Percentiles rank a stretch among this genome's conserved stretches.
phyloP scores from a whole-genome alignment of 129 eudicot genomes.

The Pulicaria dysenterica region DNA sequence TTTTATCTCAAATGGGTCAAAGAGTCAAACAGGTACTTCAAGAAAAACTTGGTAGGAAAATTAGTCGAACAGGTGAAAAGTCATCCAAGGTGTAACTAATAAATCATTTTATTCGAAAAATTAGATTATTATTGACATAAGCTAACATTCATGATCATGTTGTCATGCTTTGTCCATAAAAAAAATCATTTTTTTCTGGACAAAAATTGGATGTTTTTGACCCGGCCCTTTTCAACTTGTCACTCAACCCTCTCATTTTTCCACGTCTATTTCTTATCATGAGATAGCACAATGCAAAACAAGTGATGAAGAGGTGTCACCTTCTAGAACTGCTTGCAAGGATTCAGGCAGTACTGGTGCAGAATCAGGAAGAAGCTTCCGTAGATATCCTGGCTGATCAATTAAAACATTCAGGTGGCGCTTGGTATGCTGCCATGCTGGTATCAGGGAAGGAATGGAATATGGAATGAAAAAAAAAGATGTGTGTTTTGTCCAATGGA shows the following conservation, averaged over 20 bases:
- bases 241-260: not conserved
- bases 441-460: not conserved
- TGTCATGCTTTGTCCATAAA: not conserved
- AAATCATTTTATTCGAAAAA: not conserved
- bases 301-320: constrained; percentile 37
- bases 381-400: constrained; percentile 91
- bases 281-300: constrained; percentile 1
- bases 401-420: not conserved
- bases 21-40: not conserved
- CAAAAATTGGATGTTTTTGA: not conserved
- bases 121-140: not conserved
- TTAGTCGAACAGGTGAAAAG: not conserved
- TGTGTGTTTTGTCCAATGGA: not conserved
- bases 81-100: not conserved
- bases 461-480: not conserved
- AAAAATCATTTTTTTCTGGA: not conserved
- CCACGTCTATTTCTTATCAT: not conserved
- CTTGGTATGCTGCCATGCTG: too few species aligned
- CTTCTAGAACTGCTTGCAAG: constrained; percentile 79
- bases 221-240: not conserved
- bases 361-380: constrained; percentile 77
- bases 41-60: not conserved
- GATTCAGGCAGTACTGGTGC: constrained; percentile 87
- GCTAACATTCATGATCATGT: not conserved
- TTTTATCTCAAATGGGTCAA: not conserved